Base-by-base conservation (phyloP, 768 basidiomycete species). In the Chalciporus pseudorubinellus region DNA sequence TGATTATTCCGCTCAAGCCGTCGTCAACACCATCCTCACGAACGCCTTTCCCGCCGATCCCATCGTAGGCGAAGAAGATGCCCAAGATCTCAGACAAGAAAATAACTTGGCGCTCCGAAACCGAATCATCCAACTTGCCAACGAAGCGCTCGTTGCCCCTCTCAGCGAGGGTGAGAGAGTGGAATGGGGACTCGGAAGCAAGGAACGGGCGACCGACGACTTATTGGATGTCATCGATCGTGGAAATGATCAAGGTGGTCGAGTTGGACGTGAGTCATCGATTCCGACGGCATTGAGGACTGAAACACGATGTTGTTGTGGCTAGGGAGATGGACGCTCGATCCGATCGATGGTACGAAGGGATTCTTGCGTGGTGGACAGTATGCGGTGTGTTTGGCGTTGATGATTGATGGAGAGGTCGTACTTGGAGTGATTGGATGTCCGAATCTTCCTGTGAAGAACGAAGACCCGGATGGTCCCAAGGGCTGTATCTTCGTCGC, bases 41-140 rank as follows among this genome's bases (percentile, higher is more conserved):
- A 73, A 74, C 12, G 83, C 85, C 0, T 98, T 97, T 70, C 95
- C 95, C 0, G 59, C 76, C 1, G 94, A 98, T 70, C 81, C 81
- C 9, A 91, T 98, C 63, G 86, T 98, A 34, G 97, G 95, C 28
- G 97, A 99, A 69, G 95, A 99, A 70, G 92, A 97, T 66, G 86
- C 95, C 0, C 74, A 81, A 0, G 90, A 92, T 47, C 70, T 98
- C 18, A 81, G 88, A 7, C 66, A 62, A 2, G 79, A 76, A 39
- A 71, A 72, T 3, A 60, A 54, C 9, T 61, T n/a, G n/a, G n/a
- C 58, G 0, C 70, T 94, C 46, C 64, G 81, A 33, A 74, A 81
- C 21, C 80, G 89, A 39, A 89, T 98, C 53, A 78, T 91, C 39
- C 71, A 79, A 29, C 84, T 99, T 24, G 90, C 93, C 3, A 93